A percentile compares a stretch with the other conserved stretches of the same genome.
Conservation (phyloP, 441 rosid genomes). For the Aleurites moluccanus region DNA sequence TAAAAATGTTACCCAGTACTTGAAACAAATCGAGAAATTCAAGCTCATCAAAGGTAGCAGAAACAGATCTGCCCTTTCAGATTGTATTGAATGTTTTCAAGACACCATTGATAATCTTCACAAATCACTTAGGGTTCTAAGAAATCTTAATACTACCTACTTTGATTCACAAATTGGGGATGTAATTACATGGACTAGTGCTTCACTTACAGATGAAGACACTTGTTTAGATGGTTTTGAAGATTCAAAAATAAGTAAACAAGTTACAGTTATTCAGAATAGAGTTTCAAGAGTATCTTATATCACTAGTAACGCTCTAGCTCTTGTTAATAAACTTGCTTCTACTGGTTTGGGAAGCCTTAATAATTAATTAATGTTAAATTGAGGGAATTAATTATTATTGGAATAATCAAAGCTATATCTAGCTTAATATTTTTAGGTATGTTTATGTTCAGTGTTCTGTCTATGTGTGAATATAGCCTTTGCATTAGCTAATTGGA, state of each 20-base stretch:
- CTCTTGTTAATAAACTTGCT: constrained; percentile 70
- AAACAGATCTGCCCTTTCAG: constrained; percentile 51
- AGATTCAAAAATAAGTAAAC: constrained; percentile 25
- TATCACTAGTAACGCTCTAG: constrained; percentile 74
- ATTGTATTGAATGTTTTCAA: constrained; percentile 62
- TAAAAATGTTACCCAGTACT: constrained; percentile 35
- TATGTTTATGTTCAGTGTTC: neutral
- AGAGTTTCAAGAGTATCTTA: constrained; percentile 48
- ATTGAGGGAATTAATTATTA: too few species aligned
- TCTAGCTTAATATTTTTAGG: neutral
- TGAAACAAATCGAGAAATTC: constrained; percentile 36
- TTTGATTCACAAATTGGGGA: constrained; percentile 60
- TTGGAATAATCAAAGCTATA: constrained; percentile 12
- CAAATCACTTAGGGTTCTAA: constrained; percentile 49
- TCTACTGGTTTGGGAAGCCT: constrained; percentile 41
- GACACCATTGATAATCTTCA: constrained; percentile 64
- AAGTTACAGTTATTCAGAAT: constrained; percentile 33
- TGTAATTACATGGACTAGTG: constrained; percentile 68
- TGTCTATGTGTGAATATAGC: too few species aligned
- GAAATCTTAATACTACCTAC: constrained; percentile 44
- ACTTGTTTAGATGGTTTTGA: constrained; percentile 84
- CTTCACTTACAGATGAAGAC: constrained; percentile 62
- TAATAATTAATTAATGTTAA: constrained; percentile 15
- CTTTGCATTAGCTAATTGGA: too few species aligned
- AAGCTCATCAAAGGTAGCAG: constrained; percentile 33